A percentile compares a stretch with the other conserved stretches of the same genome.
phyloP scores from a whole-genome alignment of 805 yeast genomes.

The Saccharomycopsis capsularis region DNA sequence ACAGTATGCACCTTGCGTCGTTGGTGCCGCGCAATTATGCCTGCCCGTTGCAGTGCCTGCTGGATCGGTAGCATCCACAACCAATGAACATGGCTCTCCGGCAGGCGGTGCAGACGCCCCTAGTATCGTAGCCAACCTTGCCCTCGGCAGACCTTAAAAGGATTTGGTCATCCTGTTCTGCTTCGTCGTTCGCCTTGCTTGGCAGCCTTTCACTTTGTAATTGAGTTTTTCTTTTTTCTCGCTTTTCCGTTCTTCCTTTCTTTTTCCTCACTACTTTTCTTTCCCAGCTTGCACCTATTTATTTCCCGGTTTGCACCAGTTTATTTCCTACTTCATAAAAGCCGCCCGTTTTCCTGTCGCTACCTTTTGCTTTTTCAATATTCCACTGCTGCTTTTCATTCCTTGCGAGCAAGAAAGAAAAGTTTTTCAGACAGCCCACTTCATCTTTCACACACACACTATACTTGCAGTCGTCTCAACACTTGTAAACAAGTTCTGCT shows the following conservation, averaged over 20 bases:
- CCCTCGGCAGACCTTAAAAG: no score
- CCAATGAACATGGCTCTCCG: no score
- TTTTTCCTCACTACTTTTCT: background rate
- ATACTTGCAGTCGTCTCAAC: background rate
- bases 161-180: background rate
- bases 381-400: background rate
- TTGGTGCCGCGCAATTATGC: no score
- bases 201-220: background rate
- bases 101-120: no score
- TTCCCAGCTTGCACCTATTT: background rate
- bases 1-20: no score
- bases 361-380: background rate
- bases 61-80: no score
- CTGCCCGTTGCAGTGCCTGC: no score
- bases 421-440: no score
- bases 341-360: background rate
- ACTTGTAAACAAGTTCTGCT: background rate
- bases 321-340: background rate
- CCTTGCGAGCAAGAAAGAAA: no score
- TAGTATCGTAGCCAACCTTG: background rate
- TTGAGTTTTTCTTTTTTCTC: background rate
- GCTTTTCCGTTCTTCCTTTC: background rate
- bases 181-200: background rate
- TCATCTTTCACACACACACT: background rate
- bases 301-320: background rate